phyloP scores from a whole-genome alignment of 345 rosid species.

The Noccaea bulbosa region DNA sequence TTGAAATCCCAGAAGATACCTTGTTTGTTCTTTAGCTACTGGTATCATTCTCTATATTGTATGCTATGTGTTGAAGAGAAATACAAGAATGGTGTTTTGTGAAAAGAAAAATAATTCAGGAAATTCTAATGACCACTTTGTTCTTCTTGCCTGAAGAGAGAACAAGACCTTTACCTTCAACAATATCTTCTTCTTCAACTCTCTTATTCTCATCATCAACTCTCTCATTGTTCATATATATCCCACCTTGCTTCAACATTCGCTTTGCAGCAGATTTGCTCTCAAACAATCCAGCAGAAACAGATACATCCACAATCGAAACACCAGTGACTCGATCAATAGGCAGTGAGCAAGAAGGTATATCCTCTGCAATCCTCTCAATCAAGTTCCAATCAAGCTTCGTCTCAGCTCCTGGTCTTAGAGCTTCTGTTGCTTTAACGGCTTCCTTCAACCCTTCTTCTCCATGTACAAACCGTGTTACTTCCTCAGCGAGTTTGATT shows the following conservation, averaged over 20 bases:
- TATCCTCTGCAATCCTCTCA: conserved; percentile 84
- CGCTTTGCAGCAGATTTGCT: conserved; percentile 87
- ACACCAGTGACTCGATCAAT: conserved; percentile 59
- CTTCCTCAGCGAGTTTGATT: conserved; percentile 85
- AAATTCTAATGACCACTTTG: conserved; percentile 81
- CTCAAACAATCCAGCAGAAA: conserved; percentile 82
- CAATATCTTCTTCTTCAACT: conserved; percentile 73
- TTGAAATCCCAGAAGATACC: conserved; percentile 18
- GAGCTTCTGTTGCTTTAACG: conserved; percentile 83
- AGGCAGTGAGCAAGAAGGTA: conserved; percentile 76
- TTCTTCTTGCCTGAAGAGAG: conserved; percentile 96
- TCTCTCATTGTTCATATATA: conserved; percentile 91
- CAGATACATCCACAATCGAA: conserved; percentile 69
- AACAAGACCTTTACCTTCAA: conserved; percentile 87
- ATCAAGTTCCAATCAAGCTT: conserved; percentile 87
- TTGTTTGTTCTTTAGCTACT: conserved; percentile 28
- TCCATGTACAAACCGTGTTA: conserved; percentile 89
- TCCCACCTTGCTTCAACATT: conserved; percentile 87
- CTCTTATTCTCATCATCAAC: conserved; percentile 72
- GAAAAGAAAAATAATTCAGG: conserved; percentile 45
- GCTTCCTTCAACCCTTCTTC: conserved; percentile 91
- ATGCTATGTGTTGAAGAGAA: neutral
- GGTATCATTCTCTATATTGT: neutral
- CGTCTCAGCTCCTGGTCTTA: conserved; percentile 92
- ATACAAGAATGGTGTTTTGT: neutral